Conservation (phyloP, 2,329 filamentous ascomycete genomes). For the Aspergillus flavus region DNA sequence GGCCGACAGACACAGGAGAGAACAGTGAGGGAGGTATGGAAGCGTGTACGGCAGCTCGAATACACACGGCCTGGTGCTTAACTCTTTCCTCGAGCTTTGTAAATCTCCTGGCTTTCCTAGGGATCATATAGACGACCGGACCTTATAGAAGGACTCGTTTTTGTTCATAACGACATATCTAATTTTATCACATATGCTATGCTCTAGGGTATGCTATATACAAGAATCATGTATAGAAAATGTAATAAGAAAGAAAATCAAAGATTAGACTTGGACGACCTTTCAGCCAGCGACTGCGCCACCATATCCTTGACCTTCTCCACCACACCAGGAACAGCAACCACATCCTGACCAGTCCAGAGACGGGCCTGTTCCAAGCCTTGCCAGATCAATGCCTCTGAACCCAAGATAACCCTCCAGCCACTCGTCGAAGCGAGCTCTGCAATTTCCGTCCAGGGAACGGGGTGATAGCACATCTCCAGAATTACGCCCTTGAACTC, state of each 20-base stretch:
- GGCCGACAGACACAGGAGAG: constrained; percentile 69
- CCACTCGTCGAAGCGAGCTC: constrained; percentile 62
- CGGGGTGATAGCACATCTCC: constrained; percentile 83
- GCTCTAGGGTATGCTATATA: constrained; percentile 25
- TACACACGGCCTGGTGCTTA: constrained; percentile 66
- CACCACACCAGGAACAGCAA: constrained; percentile 59
- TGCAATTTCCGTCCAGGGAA: constrained; percentile 68
- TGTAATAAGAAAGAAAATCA: constrained; percentile 19
- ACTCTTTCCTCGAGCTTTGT: constrained; percentile 11
- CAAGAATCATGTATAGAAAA: constrained; percentile 21
- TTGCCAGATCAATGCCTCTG: constrained; percentile 77
- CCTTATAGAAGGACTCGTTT: background rate
- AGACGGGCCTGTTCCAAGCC: constrained; percentile 66
- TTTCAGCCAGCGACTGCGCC: constrained; percentile 49
- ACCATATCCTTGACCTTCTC: constrained; percentile 60
- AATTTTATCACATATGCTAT: constrained; percentile 25
- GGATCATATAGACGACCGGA: background rate
- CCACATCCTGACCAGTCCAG: constrained; percentile 66
- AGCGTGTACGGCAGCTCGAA: constrained; percentile 65
- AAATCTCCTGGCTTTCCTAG: background rate
- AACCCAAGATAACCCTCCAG: constrained; percentile 75
- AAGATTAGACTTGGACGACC: constrained; percentile 30
- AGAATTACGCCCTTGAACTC: constrained; percentile 66
- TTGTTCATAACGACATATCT: constrained; percentile 1
- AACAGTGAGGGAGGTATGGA: constrained; percentile 73